These are phyloP conservation scores for Fennellomyces sp. DNA, from an alignment of 371 early-diverging fungal species.

Conservation along the genomic window DNA sequence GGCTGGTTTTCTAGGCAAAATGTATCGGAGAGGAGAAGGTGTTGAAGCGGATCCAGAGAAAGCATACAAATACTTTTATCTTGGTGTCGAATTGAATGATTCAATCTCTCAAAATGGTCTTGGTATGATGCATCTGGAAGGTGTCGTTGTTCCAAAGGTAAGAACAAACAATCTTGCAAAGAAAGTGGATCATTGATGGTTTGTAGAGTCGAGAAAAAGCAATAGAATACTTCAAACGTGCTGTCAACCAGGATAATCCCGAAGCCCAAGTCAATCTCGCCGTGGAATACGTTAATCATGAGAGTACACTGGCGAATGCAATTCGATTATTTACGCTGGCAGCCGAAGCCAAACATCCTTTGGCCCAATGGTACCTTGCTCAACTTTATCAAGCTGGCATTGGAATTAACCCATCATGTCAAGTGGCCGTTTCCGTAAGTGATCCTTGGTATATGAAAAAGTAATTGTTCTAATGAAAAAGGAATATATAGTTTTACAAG, in stretches of 20 bases:
- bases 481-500: conserved; percentile 67
- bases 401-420: conserved; percentile 45
- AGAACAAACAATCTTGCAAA: background rate
- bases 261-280: conserved; percentile 66
- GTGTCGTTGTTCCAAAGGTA: conserved; percentile 58
- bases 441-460: background rate
- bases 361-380: conserved; percentile 78
- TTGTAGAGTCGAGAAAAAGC: conserved; percentile 53
- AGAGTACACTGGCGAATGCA: conserved; percentile 30
- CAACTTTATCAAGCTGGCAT: conserved; percentile 60
- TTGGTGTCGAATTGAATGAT: conserved; percentile 68
- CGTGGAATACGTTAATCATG: conserved; percentile 37
- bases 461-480: background rate
- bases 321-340: conserved; percentile 45
- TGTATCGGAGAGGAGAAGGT: conserved; percentile 95
- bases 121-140: conserved; percentile 84
- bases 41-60: conserved; percentile 54
- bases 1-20: conserved; percentile 80
- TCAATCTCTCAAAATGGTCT: conserved; percentile 69
- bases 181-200: background rate
- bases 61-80: conserved; percentile 79
- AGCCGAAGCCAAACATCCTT: conserved; percentile 62
- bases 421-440: conserved; percentile 60
- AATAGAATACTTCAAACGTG: conserved; percentile 57
- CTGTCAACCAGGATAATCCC: conserved; percentile 64